Evolutionary conservation across 1,284 basidiomycete genomes (phyloP).

Genomic region (Laetiporus sulphureus): DNA sequence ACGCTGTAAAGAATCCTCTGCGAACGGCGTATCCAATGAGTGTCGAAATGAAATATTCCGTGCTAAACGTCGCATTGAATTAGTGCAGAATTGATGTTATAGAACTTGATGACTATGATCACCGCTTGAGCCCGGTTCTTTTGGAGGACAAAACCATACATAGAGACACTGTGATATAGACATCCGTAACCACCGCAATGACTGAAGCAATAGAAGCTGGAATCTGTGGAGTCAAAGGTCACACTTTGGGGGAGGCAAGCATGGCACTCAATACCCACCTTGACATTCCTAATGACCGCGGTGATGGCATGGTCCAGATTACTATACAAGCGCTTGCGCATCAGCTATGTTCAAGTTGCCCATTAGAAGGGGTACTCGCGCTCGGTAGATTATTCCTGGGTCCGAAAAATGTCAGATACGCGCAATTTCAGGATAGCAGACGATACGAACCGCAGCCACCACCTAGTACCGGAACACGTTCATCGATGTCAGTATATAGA

Average conservation of each 20-base stretch:
- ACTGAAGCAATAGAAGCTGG: not conserved
- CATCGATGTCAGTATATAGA: too few species aligned
- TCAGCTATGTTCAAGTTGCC: too few species aligned
- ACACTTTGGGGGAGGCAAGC: too few species aligned
- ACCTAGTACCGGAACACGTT: not conserved
- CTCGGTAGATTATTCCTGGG: too few species aligned
- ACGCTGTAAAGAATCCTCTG: not conserved
- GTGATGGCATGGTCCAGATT: not conserved
- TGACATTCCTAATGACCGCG: not conserved
- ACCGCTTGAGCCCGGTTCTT: not conserved
- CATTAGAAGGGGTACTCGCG: too few species aligned
- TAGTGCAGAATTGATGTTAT: too few species aligned
- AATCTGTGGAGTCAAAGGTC: not conserved
- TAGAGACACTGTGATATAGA: not conserved
- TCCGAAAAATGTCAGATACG: too few species aligned
- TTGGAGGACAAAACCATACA: not conserved
- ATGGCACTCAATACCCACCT: not conserved
- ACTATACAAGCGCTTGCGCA: too few species aligned
- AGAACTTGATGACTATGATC: not conserved
- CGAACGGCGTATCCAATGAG: not conserved
- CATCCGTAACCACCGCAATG: not conserved
- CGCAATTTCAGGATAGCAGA: too few species aligned
- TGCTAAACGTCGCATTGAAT: too few species aligned
- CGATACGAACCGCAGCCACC: not conserved
- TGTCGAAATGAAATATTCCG: not conserved